phyloP scores from a whole-genome alignment of 177 flowering plant genomes.

The Vitis hybrid region DNA sequence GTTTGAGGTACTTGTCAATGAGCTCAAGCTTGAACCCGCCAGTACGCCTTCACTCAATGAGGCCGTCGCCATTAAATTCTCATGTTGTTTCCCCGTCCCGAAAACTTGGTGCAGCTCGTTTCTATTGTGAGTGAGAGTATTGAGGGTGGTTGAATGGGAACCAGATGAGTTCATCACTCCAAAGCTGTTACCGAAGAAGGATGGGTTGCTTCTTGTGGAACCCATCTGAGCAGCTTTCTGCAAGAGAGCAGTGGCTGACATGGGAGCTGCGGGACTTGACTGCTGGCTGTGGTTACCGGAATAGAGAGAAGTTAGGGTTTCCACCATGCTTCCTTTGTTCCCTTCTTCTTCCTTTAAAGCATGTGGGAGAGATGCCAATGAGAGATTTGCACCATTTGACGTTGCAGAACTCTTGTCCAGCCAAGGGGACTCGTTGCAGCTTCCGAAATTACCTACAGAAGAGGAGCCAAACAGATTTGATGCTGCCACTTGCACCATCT shows the following conservation, averaged over 20 bases:
- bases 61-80: no score
- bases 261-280: conserved; percentile 17
- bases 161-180: conserved; percentile 29
- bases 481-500: conserved; percentile 23
- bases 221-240: conserved; percentile 66
- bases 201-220: conserved; percentile 33
- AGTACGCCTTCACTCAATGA: no score
- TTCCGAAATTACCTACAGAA: conserved; percentile 17
- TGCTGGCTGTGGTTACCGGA: conserved; percentile 15
- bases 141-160: conserved; percentile 11
- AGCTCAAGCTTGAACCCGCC: background rate
- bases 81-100: no score
- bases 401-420: background rate
- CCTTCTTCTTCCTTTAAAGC: conserved; percentile 25
- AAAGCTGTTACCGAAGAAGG: conserved; percentile 25
- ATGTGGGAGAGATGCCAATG: conserved; percentile 21
- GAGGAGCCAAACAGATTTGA: conserved; percentile 20
- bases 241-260: conserved; percentile 44
- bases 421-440: conserved; percentile 9
- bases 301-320: conserved; percentile 15
- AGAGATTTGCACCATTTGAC: conserved; percentile 22
- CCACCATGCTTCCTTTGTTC: conserved; percentile 17
- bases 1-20: background rate
- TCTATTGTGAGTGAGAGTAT: conserved; percentile 4
- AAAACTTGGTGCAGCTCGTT: conserved; percentile 2